These are phyloP conservation scores for Setaria italica DNA, from an alignment of 202 grass and related monocot genomes.

Conservation along the genomic window DNA sequence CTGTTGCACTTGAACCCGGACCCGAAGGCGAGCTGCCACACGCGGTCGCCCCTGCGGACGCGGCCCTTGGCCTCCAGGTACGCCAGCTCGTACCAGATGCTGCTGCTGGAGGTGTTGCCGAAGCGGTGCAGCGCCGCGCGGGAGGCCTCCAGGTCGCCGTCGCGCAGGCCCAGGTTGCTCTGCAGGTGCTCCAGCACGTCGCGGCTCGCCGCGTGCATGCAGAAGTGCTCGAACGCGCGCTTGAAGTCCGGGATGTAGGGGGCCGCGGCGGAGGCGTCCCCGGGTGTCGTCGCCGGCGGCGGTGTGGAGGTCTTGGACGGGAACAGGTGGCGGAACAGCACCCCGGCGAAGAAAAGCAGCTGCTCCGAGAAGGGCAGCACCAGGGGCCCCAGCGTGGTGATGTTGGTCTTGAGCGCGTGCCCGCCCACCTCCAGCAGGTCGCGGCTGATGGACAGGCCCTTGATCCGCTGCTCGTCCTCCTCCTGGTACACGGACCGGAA, in stretches of 20 bases:
- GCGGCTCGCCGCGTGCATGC: slow-evolving; percentile 95
- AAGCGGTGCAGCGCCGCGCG: slow-evolving; percentile 91
- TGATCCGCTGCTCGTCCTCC: slow-evolving; percentile 96
- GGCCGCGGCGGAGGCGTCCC: slow-evolving; percentile 48
- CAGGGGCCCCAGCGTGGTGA: slow-evolving; percentile 90
- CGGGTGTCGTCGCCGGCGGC: neutral
- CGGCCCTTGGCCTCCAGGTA: slow-evolving; percentile 94
- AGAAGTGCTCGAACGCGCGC: slow-evolving; percentile 98
- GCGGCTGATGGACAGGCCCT: slow-evolving; percentile 90
- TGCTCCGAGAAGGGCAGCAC: slow-evolving; percentile 98
- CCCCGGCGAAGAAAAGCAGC: slow-evolving; percentile 88
- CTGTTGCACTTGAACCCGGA: slow-evolving; percentile 99
- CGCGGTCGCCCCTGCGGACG: slow-evolving; percentile 85
- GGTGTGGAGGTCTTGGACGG: slow-evolving; percentile 54
- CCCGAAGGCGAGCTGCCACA: slow-evolving; percentile 98
- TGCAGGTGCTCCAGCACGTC: slow-evolving; percentile 96
- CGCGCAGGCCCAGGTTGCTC: slow-evolving; percentile 77
- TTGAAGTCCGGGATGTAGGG: slow-evolving; percentile 99
- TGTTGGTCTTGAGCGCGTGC: slow-evolving; percentile 97
- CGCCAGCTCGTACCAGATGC: slow-evolving; percentile 99
- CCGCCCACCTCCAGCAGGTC: slow-evolving; percentile 96
- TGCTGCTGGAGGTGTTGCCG: slow-evolving; percentile 95
- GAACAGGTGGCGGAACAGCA: slow-evolving; percentile 92
- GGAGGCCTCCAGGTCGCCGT: slow-evolving; percentile 79
- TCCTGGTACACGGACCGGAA: slow-evolving; percentile 97